phyloP scores from a whole-genome alignment of 179 eudicot species.

The Pouteria campechiana region DNA sequence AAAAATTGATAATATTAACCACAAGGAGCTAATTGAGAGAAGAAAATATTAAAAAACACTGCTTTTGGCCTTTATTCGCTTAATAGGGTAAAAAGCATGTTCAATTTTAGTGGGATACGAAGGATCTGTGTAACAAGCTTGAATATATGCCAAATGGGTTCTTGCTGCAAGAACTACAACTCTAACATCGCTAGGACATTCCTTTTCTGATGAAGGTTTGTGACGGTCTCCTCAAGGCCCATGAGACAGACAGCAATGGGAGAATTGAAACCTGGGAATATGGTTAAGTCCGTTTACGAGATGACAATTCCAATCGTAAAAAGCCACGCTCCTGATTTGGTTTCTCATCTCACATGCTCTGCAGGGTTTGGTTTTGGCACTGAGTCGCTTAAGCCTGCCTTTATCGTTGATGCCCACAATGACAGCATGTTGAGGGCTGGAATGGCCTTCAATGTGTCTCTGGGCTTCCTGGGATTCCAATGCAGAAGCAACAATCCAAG shows the following conservation, averaged over 20 bases:
- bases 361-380: slow-evolving; percentile 91
- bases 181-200: slow-evolving; percentile 70
- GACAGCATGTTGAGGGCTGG: slow-evolving; percentile 56
- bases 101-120: too few species aligned
- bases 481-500: slow-evolving; percentile 43
- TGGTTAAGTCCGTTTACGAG: slow-evolving; percentile 35
- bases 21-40: too few species aligned
- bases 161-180: slow-evolving; percentile 75
- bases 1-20: too few species aligned
- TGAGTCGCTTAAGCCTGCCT: slow-evolving; percentile 85
- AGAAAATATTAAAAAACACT: too few species aligned
- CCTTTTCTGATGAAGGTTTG: slow-evolving; percentile 75
- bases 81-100: too few species aligned
- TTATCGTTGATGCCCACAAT: slow-evolving; percentile 57
- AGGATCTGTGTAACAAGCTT: too few species aligned
- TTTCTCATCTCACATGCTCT: slow-evolving; percentile 54
- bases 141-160: slow-evolving; percentile 77
- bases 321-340: slow-evolving; percentile 69
- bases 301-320: slow-evolving; percentile 64
- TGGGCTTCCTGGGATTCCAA: slow-evolving; percentile 78
- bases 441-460: slow-evolving; percentile 68
- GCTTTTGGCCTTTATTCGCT: too few species aligned
- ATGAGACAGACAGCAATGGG: slow-evolving; percentile 81
- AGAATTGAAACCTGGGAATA: slow-evolving; percentile 61
- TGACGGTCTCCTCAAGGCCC: slow-evolving; percentile 73